Evolutionary conservation across 116 monocot species (phyloP), one percentile per base, ranked within the genome.

Genomic region (Posidonia oceanica): DNA sequence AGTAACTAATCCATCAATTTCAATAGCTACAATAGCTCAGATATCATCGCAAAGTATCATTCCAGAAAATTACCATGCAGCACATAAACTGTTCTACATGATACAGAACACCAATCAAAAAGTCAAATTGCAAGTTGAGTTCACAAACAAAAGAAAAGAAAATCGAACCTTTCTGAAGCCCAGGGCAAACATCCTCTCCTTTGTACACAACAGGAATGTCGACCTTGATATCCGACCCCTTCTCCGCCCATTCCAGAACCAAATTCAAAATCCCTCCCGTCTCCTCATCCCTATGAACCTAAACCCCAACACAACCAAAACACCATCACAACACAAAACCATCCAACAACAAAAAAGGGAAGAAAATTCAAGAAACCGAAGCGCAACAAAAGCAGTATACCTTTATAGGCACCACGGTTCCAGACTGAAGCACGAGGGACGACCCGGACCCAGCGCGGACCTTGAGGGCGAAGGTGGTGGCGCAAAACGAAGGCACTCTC

Each of bases 361-460:
- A 42, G 22, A 1, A 22, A 39, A 67, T 3, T 12, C 4, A 58
- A 58, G 21, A 4, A 57, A 57, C 57, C 1, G 21, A 17, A 58
- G 6, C 58, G 59, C 69, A 7, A 69, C 54, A 54, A 58, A 59
- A 41, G 16, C 21, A 29, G 41, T 3, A 13, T 17, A 72, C 94
- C 88, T 88, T 90, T 15, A 91, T 75, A 3, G 91, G 94, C 38
- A 95, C 78, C 14, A 95, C 91, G 18, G 79, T 82, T 3, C 88
- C 95, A 13, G 86, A 81, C 7, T 86, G 83, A 42, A 95, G 75
- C 44, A 95, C 81, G 0, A 74, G 79, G 62, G 76, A 44, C 42
- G 95, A 95, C 21, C 88, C 82, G 37, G 23, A 39, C 20, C 95
- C 95, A 22, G 95, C 88, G 23, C 76, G 84, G 63, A 95, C 84